Conservation (phyloP, 441 rosid genomes). For the Croton setiger region DNA sequence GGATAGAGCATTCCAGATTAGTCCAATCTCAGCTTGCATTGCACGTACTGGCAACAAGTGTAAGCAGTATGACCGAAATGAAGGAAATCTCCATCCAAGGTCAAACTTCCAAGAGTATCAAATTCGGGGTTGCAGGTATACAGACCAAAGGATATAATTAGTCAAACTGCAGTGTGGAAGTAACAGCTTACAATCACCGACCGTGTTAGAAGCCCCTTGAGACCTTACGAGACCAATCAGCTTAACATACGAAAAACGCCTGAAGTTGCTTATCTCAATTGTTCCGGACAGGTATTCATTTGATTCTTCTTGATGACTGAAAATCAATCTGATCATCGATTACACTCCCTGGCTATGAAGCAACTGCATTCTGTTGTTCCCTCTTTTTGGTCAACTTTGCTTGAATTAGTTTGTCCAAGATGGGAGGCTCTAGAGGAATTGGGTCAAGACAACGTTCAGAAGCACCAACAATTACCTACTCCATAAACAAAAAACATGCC, state of each 20-base stretch:
- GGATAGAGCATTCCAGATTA: not conserved
- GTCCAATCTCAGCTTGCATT: not conserved
- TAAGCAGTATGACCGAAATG: not conserved
- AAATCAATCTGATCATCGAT: not conserved
- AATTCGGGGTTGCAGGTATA: not conserved
- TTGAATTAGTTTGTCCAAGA: slow-evolving; percentile 91
- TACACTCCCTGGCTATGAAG: slow-evolving; percentile 23
- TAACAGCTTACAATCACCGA: not conserved
- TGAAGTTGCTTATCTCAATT: slow-evolving; percentile 1
- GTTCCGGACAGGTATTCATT: not conserved
- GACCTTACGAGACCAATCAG: not conserved
- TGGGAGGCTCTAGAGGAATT: slow-evolving; percentile 83
- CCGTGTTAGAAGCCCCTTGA: not conserved
- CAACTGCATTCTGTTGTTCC: slow-evolving; percentile 37
- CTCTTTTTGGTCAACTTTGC: slow-evolving; percentile 67
- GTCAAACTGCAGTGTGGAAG: not conserved
- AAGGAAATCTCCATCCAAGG: not conserved
- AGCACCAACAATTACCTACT: slow-evolving; percentile 90
- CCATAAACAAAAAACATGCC: slow-evolving; percentile 20
- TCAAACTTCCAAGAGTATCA: not conserved
- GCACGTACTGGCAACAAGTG: not conserved
- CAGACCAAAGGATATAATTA: not conserved
- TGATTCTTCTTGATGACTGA: not conserved
- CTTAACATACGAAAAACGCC: slow-evolving; percentile 1
- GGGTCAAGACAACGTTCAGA: slow-evolving; percentile 97